Evolutionary conservation across 495 filamentous ascomycete species (phyloP).

Genomic region (Glarea lozoyensis): DNA sequence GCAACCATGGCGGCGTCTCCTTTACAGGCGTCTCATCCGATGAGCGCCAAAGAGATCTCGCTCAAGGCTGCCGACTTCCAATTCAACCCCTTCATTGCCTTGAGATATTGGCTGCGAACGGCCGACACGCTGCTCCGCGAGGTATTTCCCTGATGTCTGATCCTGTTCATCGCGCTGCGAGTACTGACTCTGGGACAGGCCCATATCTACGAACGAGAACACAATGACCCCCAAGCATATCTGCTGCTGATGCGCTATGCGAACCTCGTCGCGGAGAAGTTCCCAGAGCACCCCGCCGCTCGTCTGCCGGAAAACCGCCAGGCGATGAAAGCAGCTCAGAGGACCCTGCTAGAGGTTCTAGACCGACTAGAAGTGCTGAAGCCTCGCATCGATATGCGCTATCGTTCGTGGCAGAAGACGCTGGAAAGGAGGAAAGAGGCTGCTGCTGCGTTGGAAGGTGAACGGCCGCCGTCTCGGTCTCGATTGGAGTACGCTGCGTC

Average conservation of each 20-base stretch:
- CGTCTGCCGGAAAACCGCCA: constrained; percentile 34
- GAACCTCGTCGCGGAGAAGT: constrained; percentile 52
- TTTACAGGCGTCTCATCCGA: constrained; percentile 34
- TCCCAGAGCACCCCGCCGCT: constrained; percentile 51
- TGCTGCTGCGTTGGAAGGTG: constrained; percentile 2
- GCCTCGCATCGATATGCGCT: constrained; percentile 57
- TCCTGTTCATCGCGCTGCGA: too few relatives aligned
- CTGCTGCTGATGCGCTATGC: constrained; percentile 78
- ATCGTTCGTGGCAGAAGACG: constrained; percentile 35
- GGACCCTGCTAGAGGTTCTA: constrained; percentile 26
- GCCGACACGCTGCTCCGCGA: constrained; percentile 70
- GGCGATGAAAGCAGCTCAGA: constrained; percentile 11
- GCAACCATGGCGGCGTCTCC: constrained; percentile 19
- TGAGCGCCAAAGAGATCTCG: constrained; percentile 65
- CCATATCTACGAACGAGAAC: constrained; percentile 73
- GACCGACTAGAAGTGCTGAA: constrained; percentile 54
- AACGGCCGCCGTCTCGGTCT: constrained; percentile 7
- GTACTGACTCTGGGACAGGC: constrained; percentile 38
- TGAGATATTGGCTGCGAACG: constrained; percentile 76
- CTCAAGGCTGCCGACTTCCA: constrained; percentile 64
- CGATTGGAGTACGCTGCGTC: constrained; percentile 32
- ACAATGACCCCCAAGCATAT: constrained; percentile 79
- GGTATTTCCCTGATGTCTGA: constrained; percentile 44
- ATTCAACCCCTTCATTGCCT: constrained; percentile 62
- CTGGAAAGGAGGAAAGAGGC: constrained; percentile 26